phyloP scores from a whole-genome alignment of 2,329 filamentous ascomycete species.

The Zasmidium citrigriseum region DNA sequence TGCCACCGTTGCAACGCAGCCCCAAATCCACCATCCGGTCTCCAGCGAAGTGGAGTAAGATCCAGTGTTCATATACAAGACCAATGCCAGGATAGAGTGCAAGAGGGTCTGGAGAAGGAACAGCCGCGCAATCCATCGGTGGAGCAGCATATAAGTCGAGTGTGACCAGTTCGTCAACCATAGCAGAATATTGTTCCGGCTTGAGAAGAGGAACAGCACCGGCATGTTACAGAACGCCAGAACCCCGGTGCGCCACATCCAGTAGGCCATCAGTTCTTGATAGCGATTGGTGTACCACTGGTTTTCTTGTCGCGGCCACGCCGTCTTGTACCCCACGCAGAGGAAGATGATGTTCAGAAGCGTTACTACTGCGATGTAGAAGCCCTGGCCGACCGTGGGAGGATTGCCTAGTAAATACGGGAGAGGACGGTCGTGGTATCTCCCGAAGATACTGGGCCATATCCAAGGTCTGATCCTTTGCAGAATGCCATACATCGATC shows the following conservation, averaged over 20 bases:
- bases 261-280: conserved; percentile 18
- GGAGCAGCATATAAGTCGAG: conserved; percentile 50
- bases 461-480: neutral
- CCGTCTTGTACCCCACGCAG: conserved; percentile 20
- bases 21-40: conserved; percentile 23
- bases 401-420: neutral
- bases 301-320: conserved; percentile 22
- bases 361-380: conserved; percentile 28
- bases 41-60: neutral
- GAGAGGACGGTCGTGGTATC: neutral
- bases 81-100: conserved; percentile 47
- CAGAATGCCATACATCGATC: neutral
- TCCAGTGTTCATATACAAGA: conserved; percentile 22
- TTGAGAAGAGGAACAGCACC: conserved; percentile 45
- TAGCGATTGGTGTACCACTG: conserved; percentile 22
- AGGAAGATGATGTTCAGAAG: conserved; percentile 33
- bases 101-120: conserved; percentile 47
- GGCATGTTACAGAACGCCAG: conserved; percentile 44
- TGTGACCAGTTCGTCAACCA: conserved; percentile 53
- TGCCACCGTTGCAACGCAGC: conserved; percentile 12
- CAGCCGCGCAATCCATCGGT: conserved; percentile 52
- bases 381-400: conserved; percentile 11
- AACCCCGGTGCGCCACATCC: conserved; percentile 40
- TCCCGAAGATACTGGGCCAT: neutral
- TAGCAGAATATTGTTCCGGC: conserved; percentile 51